Base-by-base conservation (phyloP, 163 green algal species). In the Scenedesmus sp. region DNA sequence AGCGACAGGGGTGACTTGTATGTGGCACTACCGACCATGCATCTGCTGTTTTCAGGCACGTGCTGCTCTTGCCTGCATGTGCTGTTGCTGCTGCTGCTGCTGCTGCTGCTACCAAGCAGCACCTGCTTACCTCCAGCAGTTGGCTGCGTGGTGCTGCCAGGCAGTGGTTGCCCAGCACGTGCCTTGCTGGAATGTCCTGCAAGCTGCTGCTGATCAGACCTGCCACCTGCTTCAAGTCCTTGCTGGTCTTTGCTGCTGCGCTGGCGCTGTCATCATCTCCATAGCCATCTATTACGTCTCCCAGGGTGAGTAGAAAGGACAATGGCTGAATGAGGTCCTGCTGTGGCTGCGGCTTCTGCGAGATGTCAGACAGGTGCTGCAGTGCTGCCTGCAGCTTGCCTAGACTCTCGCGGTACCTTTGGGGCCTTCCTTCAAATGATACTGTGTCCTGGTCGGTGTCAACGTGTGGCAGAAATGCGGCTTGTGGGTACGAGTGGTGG, bases 131-230 rank as follows among this genome's bases (percentile, higher is more conserved):
- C 66, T 84, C 3, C 77, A 95, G 84, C 34, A 97, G 54, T 23
- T 20, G 20, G 1, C 77, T 12, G 4, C 94, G 86, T 0, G 60
- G 84, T 9, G 96, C 86, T 0, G 66, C 82, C 15, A 97, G 90
- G 86, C 95, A 97, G 82, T 97, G 95, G 86, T 97, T 97, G 84
- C 95, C 95, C 3, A 97, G 66, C 13, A 95, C 93, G 82, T 97
- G 94, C 13, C 92, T 20, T 0, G 94, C 90, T 13, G 87, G 90
- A 62, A 94, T 0, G 20, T 52, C 84, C 15, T 15, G 55, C 87
- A 86, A 20, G 15, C 46, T 10, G 13, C 67, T 91, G 67, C 54
- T 59, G 52, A 91, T 86, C 9, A 84, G n/a, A 15, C 81, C n/a
- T 15, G n/a, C 56, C 8, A 91, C 57, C 56, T 59, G 56, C 89